These are phyloP conservation scores for Fusarium concolor DNA, from an alignment of 2,329 filamentous ascomycete genomes.

Conservation along the genomic window DNA sequence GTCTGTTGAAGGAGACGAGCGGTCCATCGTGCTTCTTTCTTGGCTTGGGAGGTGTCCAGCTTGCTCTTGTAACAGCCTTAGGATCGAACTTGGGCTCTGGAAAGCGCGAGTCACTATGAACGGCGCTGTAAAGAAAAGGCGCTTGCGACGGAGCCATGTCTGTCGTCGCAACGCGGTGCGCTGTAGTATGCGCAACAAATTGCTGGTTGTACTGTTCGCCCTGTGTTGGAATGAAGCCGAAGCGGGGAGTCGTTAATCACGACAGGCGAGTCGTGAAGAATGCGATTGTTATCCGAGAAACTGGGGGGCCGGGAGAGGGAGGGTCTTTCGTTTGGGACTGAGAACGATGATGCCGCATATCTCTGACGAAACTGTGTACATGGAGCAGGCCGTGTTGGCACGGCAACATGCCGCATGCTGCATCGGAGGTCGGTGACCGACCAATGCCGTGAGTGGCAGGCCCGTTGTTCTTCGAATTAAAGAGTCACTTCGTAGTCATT, in stretches of 20 bases:
- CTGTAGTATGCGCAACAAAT: constrained; percentile 17
- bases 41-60: constrained; percentile 72
- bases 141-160: constrained; percentile 49
- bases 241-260: constrained; percentile 8
- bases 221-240: constrained; percentile 26
- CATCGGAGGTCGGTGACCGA: constrained; percentile 26
- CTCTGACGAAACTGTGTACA: constrained; percentile 37
- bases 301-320: constrained; percentile 14
- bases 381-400: constrained; percentile 38
- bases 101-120: constrained; percentile 64
- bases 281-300: constrained; percentile 36
- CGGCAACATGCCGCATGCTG: constrained; percentile 42
- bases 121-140: constrained; percentile 79
- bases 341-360: constrained; percentile 26
- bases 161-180: constrained; percentile 26
- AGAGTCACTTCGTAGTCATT: constrained; percentile 27
- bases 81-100: constrained; percentile 79
- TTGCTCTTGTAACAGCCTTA: constrained; percentile 84
- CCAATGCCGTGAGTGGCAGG: not conserved
- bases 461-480: constrained; percentile 9
- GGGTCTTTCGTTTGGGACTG: constrained; percentile 15
- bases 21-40: constrained; percentile 79
- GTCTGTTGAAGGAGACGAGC: constrained; percentile 83
- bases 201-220: constrained; percentile 6
- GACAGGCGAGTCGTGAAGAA: constrained; percentile 20